Evolutionary conservation across 2,329 filamentous ascomycete species (phyloP).

Genomic region (Epichloe elymi): DNA sequence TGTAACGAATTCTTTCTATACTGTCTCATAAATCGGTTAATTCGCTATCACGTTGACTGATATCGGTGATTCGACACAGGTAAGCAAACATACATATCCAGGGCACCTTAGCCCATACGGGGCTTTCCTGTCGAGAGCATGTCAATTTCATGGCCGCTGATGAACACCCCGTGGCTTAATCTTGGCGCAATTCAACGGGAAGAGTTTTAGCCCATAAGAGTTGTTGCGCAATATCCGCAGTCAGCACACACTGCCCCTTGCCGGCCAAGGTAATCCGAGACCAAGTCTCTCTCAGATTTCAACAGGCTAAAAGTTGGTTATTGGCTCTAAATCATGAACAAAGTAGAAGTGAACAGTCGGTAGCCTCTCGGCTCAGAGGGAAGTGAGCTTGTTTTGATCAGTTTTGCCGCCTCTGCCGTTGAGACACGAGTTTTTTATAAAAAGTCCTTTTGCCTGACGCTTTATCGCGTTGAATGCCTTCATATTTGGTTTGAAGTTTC

Average conservation of each 20-base stretch:
- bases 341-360: background rate
- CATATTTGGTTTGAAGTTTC: conserved; percentile 79
- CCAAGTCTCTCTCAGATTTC: too few species aligned
- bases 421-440: conserved; percentile 63
- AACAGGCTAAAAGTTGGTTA: too few species aligned
- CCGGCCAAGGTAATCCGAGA: too few species aligned
- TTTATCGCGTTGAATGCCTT: conserved; percentile 70
- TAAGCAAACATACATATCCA: background rate
- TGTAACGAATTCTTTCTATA: too few species aligned
- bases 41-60: background rate
- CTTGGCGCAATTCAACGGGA: background rate
- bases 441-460: conserved; percentile 78
- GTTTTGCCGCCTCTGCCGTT: conserved; percentile 17
- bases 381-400: conserved; percentile 6
- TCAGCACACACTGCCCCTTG: too few species aligned
- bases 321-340: too few species aligned
- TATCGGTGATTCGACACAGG: background rate
- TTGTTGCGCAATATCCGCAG: background rate
- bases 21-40: background rate
- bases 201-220: background rate
- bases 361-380: background rate
- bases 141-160: background rate
- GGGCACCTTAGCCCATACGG: background rate
- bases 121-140: background rate
- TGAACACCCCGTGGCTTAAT: background rate